Percentiles rank a stretch among this genome's conserved stretches.
Conservation (phyloP, 2,329 filamentous ascomycete species). For the Microthyrium microscopicum region DNA sequence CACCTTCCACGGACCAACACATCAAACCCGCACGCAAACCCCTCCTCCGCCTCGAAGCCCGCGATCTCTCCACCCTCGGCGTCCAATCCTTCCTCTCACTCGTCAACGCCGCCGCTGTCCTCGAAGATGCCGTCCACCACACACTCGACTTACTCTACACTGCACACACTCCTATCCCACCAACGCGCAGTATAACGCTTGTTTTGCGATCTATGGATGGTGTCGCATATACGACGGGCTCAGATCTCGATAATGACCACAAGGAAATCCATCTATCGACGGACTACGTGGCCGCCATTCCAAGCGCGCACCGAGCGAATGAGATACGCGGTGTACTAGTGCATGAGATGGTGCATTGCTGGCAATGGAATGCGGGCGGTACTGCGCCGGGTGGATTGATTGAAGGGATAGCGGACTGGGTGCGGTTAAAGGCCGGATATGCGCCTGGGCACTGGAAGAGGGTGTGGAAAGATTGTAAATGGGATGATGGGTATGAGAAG, state of each 20-base stretch:
- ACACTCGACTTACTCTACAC: conserved; percentile 60
- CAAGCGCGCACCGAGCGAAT: conserved; percentile 21
- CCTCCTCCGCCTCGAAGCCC: conserved; percentile 29
- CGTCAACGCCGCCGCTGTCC: conserved; percentile 43
- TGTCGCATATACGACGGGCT: conserved; percentile 77
- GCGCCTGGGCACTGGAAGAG: conserved; percentile 76
- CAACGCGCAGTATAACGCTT: conserved; percentile 74
- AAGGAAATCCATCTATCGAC: conserved; percentile 87
- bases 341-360: conserved; percentile 92
- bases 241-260: conserved; percentile 64
- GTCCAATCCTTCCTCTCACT: conserved; percentile 49
- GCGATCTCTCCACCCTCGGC: conserved; percentile 38
- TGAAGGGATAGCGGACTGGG: conserved; percentile 88
- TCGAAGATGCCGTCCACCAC: conserved; percentile 45
- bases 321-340: conserved; percentile 74
- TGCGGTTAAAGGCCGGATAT: conserved; percentile 56
- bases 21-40: conserved; percentile 22
- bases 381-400: conserved; percentile 53
- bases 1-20: conserved; percentile 9
- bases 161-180: conserved; percentile 25
- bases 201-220: conserved; percentile 64
- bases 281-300: conserved; percentile 36
- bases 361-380: conserved; percentile 55
- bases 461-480: too few species aligned
- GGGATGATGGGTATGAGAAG: conserved; percentile 80